Evolutionary conservation across 2,329 filamentous ascomycete species (phyloP), one percentile per base, ranked within the genome.

Genomic region (Didymella lethalis): DNA sequence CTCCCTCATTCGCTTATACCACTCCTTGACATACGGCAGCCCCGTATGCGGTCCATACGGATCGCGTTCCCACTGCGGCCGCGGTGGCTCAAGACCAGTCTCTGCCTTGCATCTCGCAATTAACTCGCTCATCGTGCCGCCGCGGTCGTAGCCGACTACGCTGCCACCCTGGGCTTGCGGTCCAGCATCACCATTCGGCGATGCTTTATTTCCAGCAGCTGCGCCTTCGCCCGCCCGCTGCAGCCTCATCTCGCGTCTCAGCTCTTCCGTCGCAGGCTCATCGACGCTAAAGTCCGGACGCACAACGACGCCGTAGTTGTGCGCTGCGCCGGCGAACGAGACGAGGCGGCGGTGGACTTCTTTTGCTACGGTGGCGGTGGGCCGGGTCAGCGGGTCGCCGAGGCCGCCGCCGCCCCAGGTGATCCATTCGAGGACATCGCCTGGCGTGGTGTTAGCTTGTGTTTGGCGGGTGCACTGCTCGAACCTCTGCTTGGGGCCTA

Each of bases 381-480:
- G 78, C 0, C 81, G 75, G 0, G 76, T 78, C 6, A 83, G 69
- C 0, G 80, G 78, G 65, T 83, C 80, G 31, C 81, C 82, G 12
- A 83, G 75, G 2, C 81, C 81, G 23, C 80, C 81, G 28, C 80
- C 81, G 45, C 81, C 81, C 81, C 81, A 83, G 4, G 82, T 83
- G 29, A 82, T 76, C 79, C 78, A 83, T 69, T 83, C 81, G 5
- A 83, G 77, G 1, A 82, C 73, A 59, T 84, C 81, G 12, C 77
- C 80, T 75, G 48, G 10, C 7, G 3, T 20, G 8, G 12, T 38
- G 28, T 57, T 26, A 46, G 36, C 7, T 3, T 7, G 14, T 32
- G 31, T 32, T 29, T 29, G 28, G 11, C 16, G 23, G 23, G 23
- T 3, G 2, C 23, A 3, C 23, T 23, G 23, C 23, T 23, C 3